These are phyloP conservation scores for Mycogone perniciosa DNA, from an alignment of 2,329 filamentous ascomycete genomes.

Conservation along the genomic window DNA sequence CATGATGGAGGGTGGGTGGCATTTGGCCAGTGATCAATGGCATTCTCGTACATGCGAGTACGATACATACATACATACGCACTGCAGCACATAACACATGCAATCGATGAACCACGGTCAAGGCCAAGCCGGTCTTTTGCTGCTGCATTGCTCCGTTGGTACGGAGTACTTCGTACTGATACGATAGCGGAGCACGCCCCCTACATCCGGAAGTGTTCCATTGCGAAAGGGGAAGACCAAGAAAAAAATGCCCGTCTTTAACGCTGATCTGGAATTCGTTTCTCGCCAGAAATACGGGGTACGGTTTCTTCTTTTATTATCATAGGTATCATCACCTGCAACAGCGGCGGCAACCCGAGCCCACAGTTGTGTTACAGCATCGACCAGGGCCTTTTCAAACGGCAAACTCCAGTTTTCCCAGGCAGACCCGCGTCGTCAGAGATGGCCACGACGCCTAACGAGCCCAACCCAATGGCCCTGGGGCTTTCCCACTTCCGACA, in stretches of 20 bases:
- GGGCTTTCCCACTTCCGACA: conserved; percentile 14
- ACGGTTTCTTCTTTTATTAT: background rate
- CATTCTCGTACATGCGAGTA: background rate
- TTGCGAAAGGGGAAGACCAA: too few species aligned
- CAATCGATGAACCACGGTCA: background rate
- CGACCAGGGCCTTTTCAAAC: conserved; percentile 4
- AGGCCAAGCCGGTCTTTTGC: background rate
- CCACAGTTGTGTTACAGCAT: conserved; percentile 10
- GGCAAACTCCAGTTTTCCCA: conserved; percentile 3
- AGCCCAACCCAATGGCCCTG: conserved; percentile 12
- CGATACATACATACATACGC: too few species aligned
- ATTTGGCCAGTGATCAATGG: background rate
- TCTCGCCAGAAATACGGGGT: background rate
- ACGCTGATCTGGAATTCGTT: too few species aligned
- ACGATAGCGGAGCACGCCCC: too few species aligned
- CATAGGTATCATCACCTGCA: background rate
- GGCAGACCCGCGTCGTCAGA: conserved; percentile 8
- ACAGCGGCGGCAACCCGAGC: conserved; percentile 9
- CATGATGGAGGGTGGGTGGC: background rate
- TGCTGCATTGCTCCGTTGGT: background rate
- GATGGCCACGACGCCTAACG: conserved; percentile 6
- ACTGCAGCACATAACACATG: background rate
- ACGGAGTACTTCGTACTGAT: too few species aligned
- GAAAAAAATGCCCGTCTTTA: too few species aligned
- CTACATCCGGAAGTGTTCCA: too few species aligned